Evolutionary conservation across 441 rosid genomes (phyloP), one percentile per base, ranked within the genome.

Genomic region (Pelargonium citronellum): DNA sequence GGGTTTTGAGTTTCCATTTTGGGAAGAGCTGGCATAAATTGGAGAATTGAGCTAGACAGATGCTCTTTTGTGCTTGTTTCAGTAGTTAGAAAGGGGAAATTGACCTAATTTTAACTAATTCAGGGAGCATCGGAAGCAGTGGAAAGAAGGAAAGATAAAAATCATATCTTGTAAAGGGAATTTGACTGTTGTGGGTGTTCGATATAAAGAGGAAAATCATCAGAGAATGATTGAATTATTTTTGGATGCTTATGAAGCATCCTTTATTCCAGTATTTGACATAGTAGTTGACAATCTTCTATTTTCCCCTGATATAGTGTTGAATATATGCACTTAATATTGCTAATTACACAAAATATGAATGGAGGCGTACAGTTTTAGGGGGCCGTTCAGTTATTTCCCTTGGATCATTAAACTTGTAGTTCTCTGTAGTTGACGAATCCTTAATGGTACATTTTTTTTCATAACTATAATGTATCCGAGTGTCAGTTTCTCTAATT

Each of bases 351-450:
- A 17, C 63, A 57, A 57, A 57, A 19, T 57, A 57, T 57, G 63
- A 57, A 57, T 57, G 9, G 30, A 30, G 30, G 9, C 63, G 2
- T 57, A 17, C 4, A 12, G 4, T 9, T 57, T 57, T 7, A 17
- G 63, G 19, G 63, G 20, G 20, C 30, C 27, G 1, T 17, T 19
- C 9, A 16, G 17, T 55, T 55, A 55, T 55, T 55, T 16, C 61
- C 61, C 61, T 55, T 55, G 22, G 24, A 24, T 20, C 20, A 19
- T 57, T 22, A 57, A 57, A 57, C 27, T 19, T 57, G 11, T 57
- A 57, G 24, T 19, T 57, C 30, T 57, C 63, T 17, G 63, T 57
- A 57, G 63, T 57, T 19, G 30, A 57, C 19, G 63, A 19, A 57
- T 63, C 43, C 24, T 24, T 22, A 10, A 24, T 13, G 27, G 0